These are phyloP conservation scores for Corymbia calophylla DNA, from an alignment of 441 rosid genomes.

Conservation along the genomic window DNA sequence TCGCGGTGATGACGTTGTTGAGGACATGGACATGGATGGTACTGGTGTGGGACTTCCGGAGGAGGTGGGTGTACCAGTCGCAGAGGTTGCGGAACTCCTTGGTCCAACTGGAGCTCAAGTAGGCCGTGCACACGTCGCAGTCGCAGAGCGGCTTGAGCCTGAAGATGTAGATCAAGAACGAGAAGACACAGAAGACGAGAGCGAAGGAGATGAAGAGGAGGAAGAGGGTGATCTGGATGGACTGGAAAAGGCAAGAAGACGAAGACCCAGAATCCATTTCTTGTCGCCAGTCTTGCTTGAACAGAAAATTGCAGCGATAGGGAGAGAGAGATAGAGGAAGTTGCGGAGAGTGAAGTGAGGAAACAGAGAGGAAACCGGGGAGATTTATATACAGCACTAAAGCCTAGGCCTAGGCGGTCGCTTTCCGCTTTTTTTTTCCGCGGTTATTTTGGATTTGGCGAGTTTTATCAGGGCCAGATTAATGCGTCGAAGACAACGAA, in stretches of 20 bases:
- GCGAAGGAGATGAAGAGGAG: not conserved
- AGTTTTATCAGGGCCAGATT: not conserved
- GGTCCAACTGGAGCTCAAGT: not conserved
- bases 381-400: not conserved
- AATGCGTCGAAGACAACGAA: not conserved
- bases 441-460: not conserved
- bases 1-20: not conserved
- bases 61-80: conserved; percentile 1
- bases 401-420: not conserved
- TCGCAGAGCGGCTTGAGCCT: not conserved
- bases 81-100: not conserved
- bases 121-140: not conserved
- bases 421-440: not conserved
- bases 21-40: not conserved
- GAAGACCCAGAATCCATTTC: not conserved
- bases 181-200: not conserved
- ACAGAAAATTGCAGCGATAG: not conserved
- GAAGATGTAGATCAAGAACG: not conserved
- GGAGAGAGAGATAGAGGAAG: not conserved
- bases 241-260: not conserved
- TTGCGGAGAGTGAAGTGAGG: not conserved
- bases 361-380: not conserved
- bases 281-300: not conserved
- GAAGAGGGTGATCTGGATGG: not conserved
- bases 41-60: not conserved